Evolutionary conservation across 2,329 filamentous ascomycete genomes (phyloP), one percentile per base, ranked within the genome.

Genomic region (Chrysoporthe puriensis): DNA sequence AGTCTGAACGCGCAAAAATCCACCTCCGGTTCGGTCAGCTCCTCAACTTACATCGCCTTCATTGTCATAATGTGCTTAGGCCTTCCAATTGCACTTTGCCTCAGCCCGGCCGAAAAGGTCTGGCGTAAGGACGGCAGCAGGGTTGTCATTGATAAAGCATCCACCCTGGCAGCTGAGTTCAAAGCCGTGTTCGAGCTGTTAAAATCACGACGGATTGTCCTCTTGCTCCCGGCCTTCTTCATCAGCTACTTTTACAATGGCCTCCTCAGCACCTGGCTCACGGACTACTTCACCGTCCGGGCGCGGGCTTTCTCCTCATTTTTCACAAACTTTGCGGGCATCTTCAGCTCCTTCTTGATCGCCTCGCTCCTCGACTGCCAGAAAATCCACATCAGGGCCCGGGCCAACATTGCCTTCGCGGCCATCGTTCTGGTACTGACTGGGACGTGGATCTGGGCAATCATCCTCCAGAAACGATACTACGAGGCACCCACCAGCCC

Each of bases 161-260:
- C 72, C 21, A 76, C 72, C 14, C 74, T 74, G 72, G 36, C 26
- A 1, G 73, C 71, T 40, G 75, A 77, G 69, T 76, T 77, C 71
- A 71, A 69, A n/a, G 74, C 74, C 21, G 74, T 76, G 0, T 73
- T 71, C 50, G 34, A 46, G 13, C 70, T 76, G 32, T 48, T 76
- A 13, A 65, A 16, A 1, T 74, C 74, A 40, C 73, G 73, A 1
- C 71, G 75, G n/a, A 74, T 77, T 52, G 68, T 77, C 21, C 71
- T 77, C 1, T 71, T 77, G 9, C 72, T 77, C 5, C 76, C 76
- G 2, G 74, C 75, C 63, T 77, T 77, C 70, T 77, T 76, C 71
- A 76, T 77, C 69, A 75, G 73, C 69, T 77, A 77, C 68, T 77
- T 77, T 70, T 77, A 76, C 70, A 76, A 76, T 71, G 75, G 75